Evolutionary conservation across 441 rosid genomes (phyloP), one percentile per base, ranked within the genome.

Genomic region (Corymbia calophylla): DNA sequence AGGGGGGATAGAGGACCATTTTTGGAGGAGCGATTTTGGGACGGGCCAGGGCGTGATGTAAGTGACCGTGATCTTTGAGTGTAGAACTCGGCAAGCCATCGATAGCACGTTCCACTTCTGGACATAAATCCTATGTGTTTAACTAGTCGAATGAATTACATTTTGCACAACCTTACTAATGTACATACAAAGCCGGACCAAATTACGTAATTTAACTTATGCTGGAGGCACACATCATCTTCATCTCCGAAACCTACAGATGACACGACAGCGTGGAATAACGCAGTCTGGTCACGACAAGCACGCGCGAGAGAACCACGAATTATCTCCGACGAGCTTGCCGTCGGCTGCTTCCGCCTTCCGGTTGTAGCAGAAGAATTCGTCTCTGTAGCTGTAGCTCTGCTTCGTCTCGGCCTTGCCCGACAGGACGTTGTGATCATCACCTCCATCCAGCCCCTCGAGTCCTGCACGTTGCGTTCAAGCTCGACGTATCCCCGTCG

Each of bases 391-490:
- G 87, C 81, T 91, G 58, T 93, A 92, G 51, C 91, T 94, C 91
- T 97, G 97, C 90, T 70, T 90, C 8, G 97, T 96, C 27, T 23
- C 90, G 5, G 94, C 95, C 68, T 89, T 90, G 18, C 99, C 98
- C 0, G 95, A 90, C 56, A 97, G 91, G 88, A 95, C 96, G 70
- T 92, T 66, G 88, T 95, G 98, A 92, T 93, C 99, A 94, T 93
- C 81, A 96, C 95, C 93, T 94, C 89, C 95, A 97, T 95, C 98
- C 98, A 94, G 48, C 99, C 99, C 0, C 87, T 90, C 10, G 96
- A 94, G 66, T 87, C 91, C 93, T 96, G 98, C 64, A 87, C 89
- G 64, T 94, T 96, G 51, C 62, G 29, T 89, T 94, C 48, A 87
- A 73, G n/a, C 93, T 89, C 15, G 87, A 53, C 16, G 85, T 48